Percentiles rank a stretch among this genome's conserved stretches.
phyloP scores from a whole-genome alignment of 495 filamentous ascomycete species.

The Daldinia caldariorum region DNA sequence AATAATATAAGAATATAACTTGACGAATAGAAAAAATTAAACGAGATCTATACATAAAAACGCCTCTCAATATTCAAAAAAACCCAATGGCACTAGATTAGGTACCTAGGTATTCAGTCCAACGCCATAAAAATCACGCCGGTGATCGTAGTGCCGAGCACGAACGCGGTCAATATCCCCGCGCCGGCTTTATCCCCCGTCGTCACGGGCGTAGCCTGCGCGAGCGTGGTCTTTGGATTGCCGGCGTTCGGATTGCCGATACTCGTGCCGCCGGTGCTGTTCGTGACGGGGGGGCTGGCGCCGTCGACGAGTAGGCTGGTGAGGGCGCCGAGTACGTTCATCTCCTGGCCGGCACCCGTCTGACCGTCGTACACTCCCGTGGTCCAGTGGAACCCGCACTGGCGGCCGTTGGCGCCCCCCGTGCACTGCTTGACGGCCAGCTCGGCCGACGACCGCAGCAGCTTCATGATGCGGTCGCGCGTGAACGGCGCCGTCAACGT shows the following conservation, averaged over 20 bases:
- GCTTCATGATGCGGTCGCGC: constrained; percentile 67
- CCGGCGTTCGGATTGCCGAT: constrained; percentile 71
- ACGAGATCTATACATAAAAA: background rate
- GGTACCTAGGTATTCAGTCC: background rate
- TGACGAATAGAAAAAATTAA: background rate
- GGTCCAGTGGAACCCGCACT: constrained; percentile 78
- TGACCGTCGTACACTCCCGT: constrained; percentile 66
- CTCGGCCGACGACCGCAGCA: constrained; percentile 70
- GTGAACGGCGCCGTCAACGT: constrained; percentile 78
- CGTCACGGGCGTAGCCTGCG: constrained; percentile 43
- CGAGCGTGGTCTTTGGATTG: background rate
- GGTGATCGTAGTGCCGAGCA: constrained; percentile 45
- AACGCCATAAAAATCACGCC: constrained; percentile 48
- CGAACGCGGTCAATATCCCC: constrained; percentile 63
- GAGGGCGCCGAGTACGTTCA: constrained; percentile 73
- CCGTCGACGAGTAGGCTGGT: constrained; percentile 60
- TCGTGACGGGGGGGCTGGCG: constrained; percentile 62
- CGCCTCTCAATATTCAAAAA: background rate
- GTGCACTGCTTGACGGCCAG: constrained; percentile 77
- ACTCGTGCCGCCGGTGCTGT: constrained; percentile 70
- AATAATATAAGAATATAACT: background rate
- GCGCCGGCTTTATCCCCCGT: constrained; percentile 68
- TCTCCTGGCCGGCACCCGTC: constrained; percentile 72
- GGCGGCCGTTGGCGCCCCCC: constrained; percentile 64
- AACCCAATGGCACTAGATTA: background rate